These are phyloP conservation scores for Sanghuangporus weigelae DNA, from an alignment of 1,284 basidiomycete genomes.

Conservation along the genomic window DNA sequence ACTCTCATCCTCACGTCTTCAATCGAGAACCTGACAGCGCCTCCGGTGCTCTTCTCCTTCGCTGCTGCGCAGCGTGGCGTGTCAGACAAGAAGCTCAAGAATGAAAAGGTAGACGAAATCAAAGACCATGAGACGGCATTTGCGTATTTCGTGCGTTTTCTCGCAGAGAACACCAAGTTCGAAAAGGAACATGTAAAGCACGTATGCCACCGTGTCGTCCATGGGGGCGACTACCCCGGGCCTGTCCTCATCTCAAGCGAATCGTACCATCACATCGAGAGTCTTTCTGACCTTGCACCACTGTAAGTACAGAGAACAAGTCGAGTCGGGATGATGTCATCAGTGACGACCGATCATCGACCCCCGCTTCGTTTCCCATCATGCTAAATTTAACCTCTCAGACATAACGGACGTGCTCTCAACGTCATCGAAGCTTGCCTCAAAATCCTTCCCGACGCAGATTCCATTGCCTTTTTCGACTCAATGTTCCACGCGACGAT, in stretches of 20 bases:
- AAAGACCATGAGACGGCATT: constrained; percentile 61
- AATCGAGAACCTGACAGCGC: constrained; percentile 52
- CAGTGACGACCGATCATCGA: neutral
- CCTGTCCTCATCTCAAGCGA: constrained; percentile 63
- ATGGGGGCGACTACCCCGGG: constrained; percentile 70
- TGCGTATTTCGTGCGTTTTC: constrained; percentile 49
- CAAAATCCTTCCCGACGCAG: constrained; percentile 53
- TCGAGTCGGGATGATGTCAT: neutral
- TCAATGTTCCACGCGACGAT: constrained; percentile 80
- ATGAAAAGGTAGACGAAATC: constrained; percentile 35
- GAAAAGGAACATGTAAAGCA: constrained; percentile 42
- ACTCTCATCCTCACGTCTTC: constrained; percentile 44
- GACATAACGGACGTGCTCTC: constrained; percentile 59
- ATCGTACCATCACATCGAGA: constrained; percentile 66
- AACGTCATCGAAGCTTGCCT: constrained; percentile 60
- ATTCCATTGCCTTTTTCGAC: constrained; percentile 75
- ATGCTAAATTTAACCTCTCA: constrained; percentile 22
- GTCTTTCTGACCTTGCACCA: constrained; percentile 74
- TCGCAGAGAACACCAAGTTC: constrained; percentile 40
- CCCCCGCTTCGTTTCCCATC: neutral
- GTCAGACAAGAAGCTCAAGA: constrained; percentile 28
- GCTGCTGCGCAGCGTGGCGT: constrained; percentile 24
- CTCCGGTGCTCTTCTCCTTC: constrained; percentile 48
- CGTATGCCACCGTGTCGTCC: constrained; percentile 74
- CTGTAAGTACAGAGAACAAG: constrained; percentile 42